phyloP scores from a whole-genome alignment of 805 yeast genomes.

The Metschnikowia proteae region DNA sequence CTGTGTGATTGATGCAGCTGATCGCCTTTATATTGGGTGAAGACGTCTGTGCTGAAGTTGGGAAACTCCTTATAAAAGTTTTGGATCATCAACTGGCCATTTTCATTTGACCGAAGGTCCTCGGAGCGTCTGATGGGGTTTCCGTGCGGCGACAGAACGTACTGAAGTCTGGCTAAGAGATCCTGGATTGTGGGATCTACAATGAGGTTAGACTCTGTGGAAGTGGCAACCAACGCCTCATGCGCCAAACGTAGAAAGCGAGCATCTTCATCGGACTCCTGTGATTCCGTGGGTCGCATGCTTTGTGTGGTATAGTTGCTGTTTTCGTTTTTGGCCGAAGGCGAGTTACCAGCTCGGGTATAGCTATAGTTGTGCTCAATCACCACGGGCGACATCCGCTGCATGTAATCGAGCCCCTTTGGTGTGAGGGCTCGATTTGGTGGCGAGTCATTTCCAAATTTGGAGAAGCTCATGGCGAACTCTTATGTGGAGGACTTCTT shows the following conservation, averaged over 20 bases:
- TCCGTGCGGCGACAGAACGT: constrained; percentile 57
- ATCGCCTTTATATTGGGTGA: constrained; percentile 16
- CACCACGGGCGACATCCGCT: constrained; percentile 20
- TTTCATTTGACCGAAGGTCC: constrained; percentile 32
- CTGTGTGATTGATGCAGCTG: not conserved
- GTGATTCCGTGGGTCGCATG: not conserved
- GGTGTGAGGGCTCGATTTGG: constrained; percentile 11
- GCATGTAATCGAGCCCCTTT: constrained; percentile 13
- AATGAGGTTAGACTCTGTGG: constrained; percentile 35
- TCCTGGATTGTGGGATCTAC: constrained; percentile 64
- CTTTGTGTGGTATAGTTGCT: not conserved
- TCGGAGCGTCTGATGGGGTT: constrained; percentile 38
- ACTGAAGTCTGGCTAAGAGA: constrained; percentile 55
- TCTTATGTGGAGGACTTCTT: not conserved
- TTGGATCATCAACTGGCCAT: constrained; percentile 42
- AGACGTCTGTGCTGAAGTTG: constrained; percentile 40
- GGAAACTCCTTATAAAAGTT: constrained; percentile 42
- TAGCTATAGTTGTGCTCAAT: constrained; percentile 21
- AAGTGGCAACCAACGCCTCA: constrained; percentile 56
- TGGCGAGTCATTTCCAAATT: constrained; percentile 15
- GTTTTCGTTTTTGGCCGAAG: not conserved
- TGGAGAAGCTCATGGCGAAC: constrained; percentile 13
- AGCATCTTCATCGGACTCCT: constrained; percentile 43
- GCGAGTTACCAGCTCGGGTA: constrained; percentile 10
- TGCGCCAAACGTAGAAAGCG: constrained; percentile 56